A percentile compares a stretch with the other conserved stretches of the same genome.
Conservation (phyloP, 345 rosid genomes). For the Sapria himalayana region DNA sequence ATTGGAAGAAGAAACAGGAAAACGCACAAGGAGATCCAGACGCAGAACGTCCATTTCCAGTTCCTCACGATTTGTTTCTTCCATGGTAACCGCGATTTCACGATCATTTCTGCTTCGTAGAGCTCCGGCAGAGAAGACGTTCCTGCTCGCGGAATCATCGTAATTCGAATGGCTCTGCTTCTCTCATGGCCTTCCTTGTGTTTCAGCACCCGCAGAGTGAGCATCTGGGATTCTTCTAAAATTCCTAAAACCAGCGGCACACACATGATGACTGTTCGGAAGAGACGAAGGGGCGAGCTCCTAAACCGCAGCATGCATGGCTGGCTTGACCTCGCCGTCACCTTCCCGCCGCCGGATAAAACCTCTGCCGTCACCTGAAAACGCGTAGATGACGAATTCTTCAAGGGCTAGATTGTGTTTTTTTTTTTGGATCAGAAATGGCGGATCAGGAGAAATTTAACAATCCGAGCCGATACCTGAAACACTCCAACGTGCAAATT, state of each 20-base stretch:
- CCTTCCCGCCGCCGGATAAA: slow-evolving; percentile 21
- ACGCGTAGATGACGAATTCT: neutral
- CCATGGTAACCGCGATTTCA: slow-evolving; percentile 49
- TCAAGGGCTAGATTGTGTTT: too few species aligned
- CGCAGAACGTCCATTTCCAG: slow-evolving; percentile 65
- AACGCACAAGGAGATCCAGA: slow-evolving; percentile 39
- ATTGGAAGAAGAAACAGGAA: slow-evolving; percentile 17
- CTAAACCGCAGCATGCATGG: slow-evolving; percentile 52
- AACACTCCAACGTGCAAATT: slow-evolving; percentile 46
- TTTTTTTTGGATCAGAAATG: too few species aligned
- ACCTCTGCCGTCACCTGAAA: slow-evolving; percentile 49
- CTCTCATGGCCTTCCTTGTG: slow-evolving; percentile 47
- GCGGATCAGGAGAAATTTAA: too few species aligned
- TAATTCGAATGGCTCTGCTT: slow-evolving; percentile 28
- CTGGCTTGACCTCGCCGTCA: slow-evolving; percentile 35
- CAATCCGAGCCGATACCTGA: too few species aligned
- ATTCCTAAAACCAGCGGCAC: slow-evolving; percentile 41
- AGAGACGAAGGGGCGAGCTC: slow-evolving; percentile 43
- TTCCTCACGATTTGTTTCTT: slow-evolving; percentile 29
- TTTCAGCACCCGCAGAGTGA: slow-evolving; percentile 18
- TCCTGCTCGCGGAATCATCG: slow-evolving; percentile 45
- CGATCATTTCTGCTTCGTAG: slow-evolving; percentile 33
- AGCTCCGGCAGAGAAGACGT: slow-evolving; percentile 35
- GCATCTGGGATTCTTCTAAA: slow-evolving; percentile 42
- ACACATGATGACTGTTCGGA: slow-evolving; percentile 29